Evolutionary conservation across 2,329 filamentous ascomycete species (phyloP), one percentile per base, ranked within the genome.

Genomic region (Lithohypha guttulata): DNA sequence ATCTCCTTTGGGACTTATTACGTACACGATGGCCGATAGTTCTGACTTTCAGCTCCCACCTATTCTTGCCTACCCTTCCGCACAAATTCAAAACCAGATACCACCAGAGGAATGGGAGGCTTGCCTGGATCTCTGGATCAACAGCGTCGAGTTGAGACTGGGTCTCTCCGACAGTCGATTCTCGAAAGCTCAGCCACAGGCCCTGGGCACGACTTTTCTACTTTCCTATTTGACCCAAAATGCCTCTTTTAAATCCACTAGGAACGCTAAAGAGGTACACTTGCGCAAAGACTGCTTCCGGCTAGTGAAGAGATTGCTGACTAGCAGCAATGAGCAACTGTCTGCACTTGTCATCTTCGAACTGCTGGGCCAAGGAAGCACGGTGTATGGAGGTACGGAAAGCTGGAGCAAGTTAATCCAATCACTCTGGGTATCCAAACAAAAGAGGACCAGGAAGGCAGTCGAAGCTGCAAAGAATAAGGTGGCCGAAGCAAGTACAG

Each of bases 21-120:
- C n/a, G n/a, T n/a, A 15, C 22, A 13, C n/a, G 15, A 39, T 39
- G 35, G 26, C 19, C 59, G 57, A 66, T 68, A 59, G 55, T 63
- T 39, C 63, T 4, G 23, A 9, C n/a, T 13, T 31, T 14, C 15
- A 31, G 6, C 18, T 87, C 34, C 85, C 85, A 28, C 71, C 78
- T 22, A 70, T 95, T 59, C 85, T 81, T 42, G 74, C 81, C 14
- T 86, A 91, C 52, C 89, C 87, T 13, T 71, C 79, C 45, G 64
- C 73, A 22, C 64, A 67, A 40, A 77, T 85, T 64, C 77, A 77
- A 53, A 71, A 73, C 49, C 71, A 72, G 49, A 71, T 94, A 43
- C 66, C 70, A 26, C 62, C 76, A 3, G 62, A 70, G 35, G 84
- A 94, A 60, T 94, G 86, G 86, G 70, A 80, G 48, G 68, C 73